phyloP scores from a whole-genome alignment of 768 basidiomycete genomes.

The Lactarius hengduanensis region DNA sequence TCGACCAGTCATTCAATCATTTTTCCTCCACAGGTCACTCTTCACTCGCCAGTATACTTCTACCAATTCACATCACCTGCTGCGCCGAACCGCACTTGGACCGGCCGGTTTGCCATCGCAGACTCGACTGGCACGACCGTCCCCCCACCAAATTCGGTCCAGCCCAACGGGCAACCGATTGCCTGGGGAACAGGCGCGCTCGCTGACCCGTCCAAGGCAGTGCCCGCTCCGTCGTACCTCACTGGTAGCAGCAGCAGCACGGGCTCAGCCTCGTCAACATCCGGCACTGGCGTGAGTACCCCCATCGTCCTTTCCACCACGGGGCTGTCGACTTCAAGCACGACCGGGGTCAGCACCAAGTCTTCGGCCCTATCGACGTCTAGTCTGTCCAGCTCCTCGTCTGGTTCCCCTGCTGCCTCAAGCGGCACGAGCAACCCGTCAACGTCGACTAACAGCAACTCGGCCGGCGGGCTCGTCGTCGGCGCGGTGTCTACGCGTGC shows the following conservation, averaged over 20 bases:
- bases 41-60: slow-evolving; percentile 72
- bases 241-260: background rate
- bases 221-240: slow-evolving; percentile 15
- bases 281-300: background rate
- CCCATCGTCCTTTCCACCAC: background rate
- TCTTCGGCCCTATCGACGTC: background rate
- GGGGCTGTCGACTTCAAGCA: background rate
- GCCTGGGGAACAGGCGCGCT: slow-evolving; percentile 69
- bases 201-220: slow-evolving; percentile 41
- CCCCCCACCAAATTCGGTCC: slow-evolving; percentile 50
- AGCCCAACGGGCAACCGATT: slow-evolving; percentile 48
- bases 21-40: slow-evolving; percentile 47
- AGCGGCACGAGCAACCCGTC: background rate
- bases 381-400: background rate
- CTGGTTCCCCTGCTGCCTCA: background rate
- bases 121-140: slow-evolving; percentile 45
- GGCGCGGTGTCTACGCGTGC: slow-evolving; percentile 15
- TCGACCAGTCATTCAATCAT: slow-evolving; percentile 2
- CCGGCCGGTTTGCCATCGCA: slow-evolving; percentile 74
- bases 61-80: slow-evolving; percentile 64
- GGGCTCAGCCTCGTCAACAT: background rate
- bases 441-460: background rate
- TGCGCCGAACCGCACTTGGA: slow-evolving; percentile 53
- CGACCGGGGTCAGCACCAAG: background rate
- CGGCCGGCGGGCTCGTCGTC: slow-evolving; percentile 4